Base-by-base conservation (phyloP, 352 stramenopile genomes). In the Lagenidium giganteum region DNA sequence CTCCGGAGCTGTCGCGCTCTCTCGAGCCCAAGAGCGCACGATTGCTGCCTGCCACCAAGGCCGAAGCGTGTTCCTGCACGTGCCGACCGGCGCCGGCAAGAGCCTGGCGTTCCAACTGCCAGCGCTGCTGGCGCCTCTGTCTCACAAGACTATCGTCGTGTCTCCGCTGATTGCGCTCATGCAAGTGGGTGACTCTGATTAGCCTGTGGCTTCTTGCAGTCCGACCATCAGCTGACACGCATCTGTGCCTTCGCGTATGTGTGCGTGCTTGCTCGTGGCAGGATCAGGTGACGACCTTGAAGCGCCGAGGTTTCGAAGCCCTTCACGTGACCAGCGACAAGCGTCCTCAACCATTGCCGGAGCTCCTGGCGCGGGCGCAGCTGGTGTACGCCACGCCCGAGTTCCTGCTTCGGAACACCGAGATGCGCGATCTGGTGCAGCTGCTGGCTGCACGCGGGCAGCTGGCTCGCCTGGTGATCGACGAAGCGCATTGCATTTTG, bases 311-410 rank as follows among this genome's bases (percentile, higher is more conserved):
- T 25, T 24, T 93, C 13, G 43, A 64, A 6, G 72, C 67, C 0
- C 44, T 70, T 28, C 68, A 83, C 29, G 45, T 87, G 5, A 75
- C 73, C 1, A 54, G 54, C 8, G 65, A 64, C 1, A 26, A 42
- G 2, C 61, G 53, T 1, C 32, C 46, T 0, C 32, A 43, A 9
- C 44, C 70, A 14, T 51, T 84, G 8, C 39, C n/a, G 3, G 54
- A 76, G 22, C 41, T 73, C 26, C 49, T 87, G 22, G 16, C n/a
- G 28, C 52, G 61, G n/a, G 58, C 69, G 42, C 58, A 51, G 17
- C 59, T 93, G 12, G 56, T 93, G 27, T 93, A 93, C 58, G 85
- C 78, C 51, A 93, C 80, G 13, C 80, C 80, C 4, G 80, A 93
- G 64, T 87, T 85, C 40, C 45, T 93, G 8, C 57, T 78, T 22